Base-by-base conservation (phyloP, 1,284 basidiomycete genomes). In the Ceratobasidium sp. region DNA sequence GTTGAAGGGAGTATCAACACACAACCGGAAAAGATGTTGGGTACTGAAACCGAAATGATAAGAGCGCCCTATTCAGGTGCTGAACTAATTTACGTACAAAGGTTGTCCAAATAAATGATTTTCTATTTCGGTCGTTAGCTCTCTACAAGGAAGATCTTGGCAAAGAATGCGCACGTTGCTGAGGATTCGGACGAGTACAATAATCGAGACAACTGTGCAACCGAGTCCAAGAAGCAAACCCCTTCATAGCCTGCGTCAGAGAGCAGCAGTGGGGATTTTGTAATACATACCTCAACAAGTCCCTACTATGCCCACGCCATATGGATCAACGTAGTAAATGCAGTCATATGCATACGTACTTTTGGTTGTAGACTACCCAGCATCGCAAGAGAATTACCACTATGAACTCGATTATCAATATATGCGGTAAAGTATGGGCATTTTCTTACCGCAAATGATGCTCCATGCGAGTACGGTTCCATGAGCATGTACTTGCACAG, bases 21-120 rank as follows among this genome's bases (percentile, higher is more conserved):
- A 44, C 69, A 71, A 8, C 69, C 69, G 18, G 69, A 71, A 71
- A 27, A 71, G 38, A 10, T 46, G 14, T 7, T 38, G 2, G 69
- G 41, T 20, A 60, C 57, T 60, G 33, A 44, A 20, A 3, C 12
- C 3, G 20, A 30, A 16, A 33, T 30, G 54, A 38, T 27, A 20
- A 20, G 14, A 44, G 6, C 3, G 33, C 6, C 8, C 12, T 4
- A 16, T 38, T 27, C 50, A 18, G 50, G 12, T 30, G 30, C 20
- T 38, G 57, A 33, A n/a, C 6, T 30, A 30, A 30, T 30, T 30
- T 44, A 70, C 55, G 14, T 50, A 71, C 69, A 20, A 23, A 41
- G 54, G 44, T 71, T 71, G 8, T 16, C 8, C 18, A 71, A 23
- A 60, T 59, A 71, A 18, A 48, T 35, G 23, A 38, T 16, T 33